Evolutionary conservation across 192 early-diverging fungal species (phyloP).

Genomic region (Coemansia biformis): DNA sequence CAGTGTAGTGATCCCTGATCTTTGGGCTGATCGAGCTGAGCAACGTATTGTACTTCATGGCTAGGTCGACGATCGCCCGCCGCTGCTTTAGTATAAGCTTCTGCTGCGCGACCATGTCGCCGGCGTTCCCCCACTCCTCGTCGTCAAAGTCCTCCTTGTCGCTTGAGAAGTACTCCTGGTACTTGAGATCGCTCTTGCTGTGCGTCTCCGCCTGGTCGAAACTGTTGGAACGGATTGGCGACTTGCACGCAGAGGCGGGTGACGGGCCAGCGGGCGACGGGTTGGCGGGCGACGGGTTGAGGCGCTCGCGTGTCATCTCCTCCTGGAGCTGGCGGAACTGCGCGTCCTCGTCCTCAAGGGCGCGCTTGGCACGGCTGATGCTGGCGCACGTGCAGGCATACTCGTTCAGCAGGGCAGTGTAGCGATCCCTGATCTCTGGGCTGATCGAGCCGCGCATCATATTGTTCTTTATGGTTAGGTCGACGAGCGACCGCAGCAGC

Average conservation of each 20-base stretch:
- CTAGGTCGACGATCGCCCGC: constrained; percentile 40
- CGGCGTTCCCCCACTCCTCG: constrained; percentile 24
- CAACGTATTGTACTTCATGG: constrained; percentile 31
- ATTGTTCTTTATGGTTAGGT: constrained; percentile 33
- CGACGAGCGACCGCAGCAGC: constrained; percentile 43
- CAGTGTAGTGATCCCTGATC: constrained; percentile 21
- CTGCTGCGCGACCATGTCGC: constrained; percentile 47
- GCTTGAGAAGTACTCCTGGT: constrained; percentile 45
- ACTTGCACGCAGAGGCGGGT: constrained; percentile 16
- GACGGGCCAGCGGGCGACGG: constrained; percentile 2
- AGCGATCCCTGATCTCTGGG: constrained; percentile 17
- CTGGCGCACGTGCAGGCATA: constrained; percentile 38
- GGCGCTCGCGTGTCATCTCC: constrained; percentile 16
- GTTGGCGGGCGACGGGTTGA: constrained; percentile 9
- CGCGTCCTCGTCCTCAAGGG: constrained; percentile 23
- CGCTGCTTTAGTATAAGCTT: constrained; percentile 49
- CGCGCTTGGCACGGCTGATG: constrained; percentile 37
- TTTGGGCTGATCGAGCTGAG: constrained; percentile 19
- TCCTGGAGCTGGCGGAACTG: constrained; percentile 24
- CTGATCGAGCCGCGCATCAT: constrained; percentile 27
- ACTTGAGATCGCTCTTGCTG: constrained; percentile 34
- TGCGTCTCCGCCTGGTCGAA: constrained; percentile 40
- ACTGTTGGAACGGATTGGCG: constrained; percentile 43
- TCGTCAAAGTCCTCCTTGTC: constrained; percentile 46
- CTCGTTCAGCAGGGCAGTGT: constrained; percentile 19